phyloP scores from a whole-genome alignment of 2,329 filamentous ascomycete genomes.

The Dactylella cylindrospora region DNA sequence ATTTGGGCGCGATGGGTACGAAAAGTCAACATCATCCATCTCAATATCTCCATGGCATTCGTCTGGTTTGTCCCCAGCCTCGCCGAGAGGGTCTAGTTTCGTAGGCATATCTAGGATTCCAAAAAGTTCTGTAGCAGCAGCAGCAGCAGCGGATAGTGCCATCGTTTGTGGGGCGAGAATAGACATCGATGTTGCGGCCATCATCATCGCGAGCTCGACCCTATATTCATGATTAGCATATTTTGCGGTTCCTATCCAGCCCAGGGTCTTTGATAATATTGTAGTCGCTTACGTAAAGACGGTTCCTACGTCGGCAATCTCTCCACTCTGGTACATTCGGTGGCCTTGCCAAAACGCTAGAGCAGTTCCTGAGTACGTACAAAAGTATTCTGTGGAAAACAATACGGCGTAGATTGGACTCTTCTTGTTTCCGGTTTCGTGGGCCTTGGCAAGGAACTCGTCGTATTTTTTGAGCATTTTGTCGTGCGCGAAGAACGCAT shows the following conservation, averaged over 20 bases:
- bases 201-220: constrained; percentile 56
- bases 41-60: constrained; percentile 59
- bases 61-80: constrained; percentile 51
- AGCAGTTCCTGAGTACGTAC: constrained; percentile 59
- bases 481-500: constrained; percentile 64
- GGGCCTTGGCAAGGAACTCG: constrained; percentile 60
- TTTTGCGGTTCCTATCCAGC: no score
- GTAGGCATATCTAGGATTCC: constrained; percentile 56
- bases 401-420: constrained; percentile 55
- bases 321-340: constrained; percentile 56
- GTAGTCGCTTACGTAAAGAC: constrained; percentile 54
- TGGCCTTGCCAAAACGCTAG: constrained; percentile 66
- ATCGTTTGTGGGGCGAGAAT: constrained; percentile 62
- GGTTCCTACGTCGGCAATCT: constrained; percentile 57
- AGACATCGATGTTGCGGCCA: constrained; percentile 55
- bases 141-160: constrained; percentile 58
- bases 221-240: constrained; percentile 46
- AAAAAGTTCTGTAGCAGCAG: constrained; percentile 57
- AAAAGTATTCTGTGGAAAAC: constrained; percentile 57
- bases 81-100: constrained; percentile 54
- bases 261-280: not conserved
- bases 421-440: constrained; percentile 56
- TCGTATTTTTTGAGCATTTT: constrained; percentile 60
- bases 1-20: constrained; percentile 62
- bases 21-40: constrained; percentile 68